A percentile compares a stretch with the other conserved stretches of the same genome.
phyloP scores from a whole-genome alignment of 2,329 filamentous ascomycete genomes.

The Nemania diffusa region DNA sequence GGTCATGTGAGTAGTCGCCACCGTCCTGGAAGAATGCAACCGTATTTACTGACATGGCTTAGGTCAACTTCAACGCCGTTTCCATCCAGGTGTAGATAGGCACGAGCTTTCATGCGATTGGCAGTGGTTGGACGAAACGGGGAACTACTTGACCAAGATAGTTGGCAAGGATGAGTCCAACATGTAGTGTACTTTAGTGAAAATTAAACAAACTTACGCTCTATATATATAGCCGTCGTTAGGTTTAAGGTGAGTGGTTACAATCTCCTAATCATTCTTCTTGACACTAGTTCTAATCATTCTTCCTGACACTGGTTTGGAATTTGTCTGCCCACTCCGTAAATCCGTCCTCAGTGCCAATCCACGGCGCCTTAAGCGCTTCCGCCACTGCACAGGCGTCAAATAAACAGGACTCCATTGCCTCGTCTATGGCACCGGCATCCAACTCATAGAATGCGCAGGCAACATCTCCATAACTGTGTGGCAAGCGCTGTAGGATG shows the following conservation, averaged over 20 bases:
- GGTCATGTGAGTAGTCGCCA: slow-evolving; percentile 43
- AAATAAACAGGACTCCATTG: slow-evolving; percentile 68
- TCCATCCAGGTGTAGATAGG: slow-evolving; percentile 47
- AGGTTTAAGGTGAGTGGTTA: background rate
- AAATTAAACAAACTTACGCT: background rate
- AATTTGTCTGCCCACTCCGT: slow-evolving; percentile 76
- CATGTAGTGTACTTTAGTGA: background rate
- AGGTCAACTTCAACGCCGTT: slow-evolving; percentile 52
- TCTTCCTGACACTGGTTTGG: slow-evolving; percentile 62
- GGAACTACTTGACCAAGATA: background rate
- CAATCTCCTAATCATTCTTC: slow-evolving; percentile 50
- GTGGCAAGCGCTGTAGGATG: slow-evolving; percentile 69
- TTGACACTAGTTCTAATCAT: too few species aligned
- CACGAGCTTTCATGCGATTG: background rate
- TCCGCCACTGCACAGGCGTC: slow-evolving; percentile 68
- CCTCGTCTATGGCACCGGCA: slow-evolving; percentile 64
- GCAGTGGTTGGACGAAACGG: background rate
- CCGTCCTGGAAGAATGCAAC: background rate
- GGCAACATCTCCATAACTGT: slow-evolving; percentile 76
- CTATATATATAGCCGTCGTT: background rate
- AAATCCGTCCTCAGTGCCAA: slow-evolving; percentile 77
- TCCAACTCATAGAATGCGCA: slow-evolving; percentile 78
- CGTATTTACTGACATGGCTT: slow-evolving; percentile 21
- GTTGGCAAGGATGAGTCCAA: background rate
- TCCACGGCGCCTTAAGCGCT: slow-evolving; percentile 69